Base-by-base conservation (phyloP, 1,139 yeast genomes). In the Pichia cactophila region DNA sequence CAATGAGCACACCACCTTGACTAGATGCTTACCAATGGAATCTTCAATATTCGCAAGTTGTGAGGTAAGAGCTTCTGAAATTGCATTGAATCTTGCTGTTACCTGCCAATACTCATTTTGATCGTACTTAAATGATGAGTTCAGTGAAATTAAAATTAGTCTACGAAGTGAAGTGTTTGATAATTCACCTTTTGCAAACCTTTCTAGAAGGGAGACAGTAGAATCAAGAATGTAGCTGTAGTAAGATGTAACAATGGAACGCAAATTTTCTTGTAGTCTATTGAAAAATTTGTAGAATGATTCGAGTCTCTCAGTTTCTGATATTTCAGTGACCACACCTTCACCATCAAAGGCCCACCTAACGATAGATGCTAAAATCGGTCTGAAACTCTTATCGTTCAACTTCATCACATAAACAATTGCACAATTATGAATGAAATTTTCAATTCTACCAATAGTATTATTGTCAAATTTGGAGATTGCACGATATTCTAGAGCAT, bases 91-190 rank as follows among this genome's bases (percentile, higher is more conserved):
- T 64, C 97, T 79, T 40, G 87, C 80, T 52, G 84, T 85, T 47
- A 89, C 81, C 51, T 86, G 84, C 97, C 98, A 92, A 70, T 86
- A 92, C 62, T 92, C 97, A 59, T 86, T 95, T 62, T 85, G 86
- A 62, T 90, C 97, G 62, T 81, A 85, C 61, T 83, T 87, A 72
- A 90, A 88, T 2, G 96, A 83, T 1, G 87, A 75, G 1, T 83
- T 78, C 54, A 90, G 70, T 0, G 96, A 81, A 55, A 78, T 82
- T 54, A 88, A 71, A 26, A 88, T 66, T 44, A 86, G 68, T 68
- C 96, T 81, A 66, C 89, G 80, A 57, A 85, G 73, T 55, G 83
- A 80, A 44, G 76, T 63, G 49, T 81, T 80, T 14, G 57, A 61
- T n/a, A 75, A 56, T 9, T 71, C 70, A 12, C 72, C 74, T 2